These are phyloP conservation scores for Monosporascus sp. DNA, from an alignment of 2,329 filamentous ascomycete species.

Conservation along the genomic window DNA sequence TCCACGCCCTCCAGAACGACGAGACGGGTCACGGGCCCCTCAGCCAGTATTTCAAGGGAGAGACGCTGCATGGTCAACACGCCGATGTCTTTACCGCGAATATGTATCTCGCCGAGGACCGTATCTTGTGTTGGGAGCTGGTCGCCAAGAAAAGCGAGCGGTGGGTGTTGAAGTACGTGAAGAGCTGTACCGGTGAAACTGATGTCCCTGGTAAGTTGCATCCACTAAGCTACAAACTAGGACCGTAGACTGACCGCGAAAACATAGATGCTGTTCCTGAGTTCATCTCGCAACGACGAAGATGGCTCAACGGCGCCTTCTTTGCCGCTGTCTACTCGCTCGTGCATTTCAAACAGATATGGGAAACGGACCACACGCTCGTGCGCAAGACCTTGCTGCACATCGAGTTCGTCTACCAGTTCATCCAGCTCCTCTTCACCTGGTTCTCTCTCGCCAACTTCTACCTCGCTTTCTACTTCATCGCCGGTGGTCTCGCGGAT, in stretches of 20 bases:
- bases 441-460: constrained; percentile 99
- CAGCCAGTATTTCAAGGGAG: constrained; percentile 94
- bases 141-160: constrained; percentile 91
- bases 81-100: constrained; percentile 98
- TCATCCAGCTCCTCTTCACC: constrained; percentile 87
- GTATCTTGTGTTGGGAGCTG: constrained; percentile 92
- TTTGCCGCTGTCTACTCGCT: constrained; percentile 97
- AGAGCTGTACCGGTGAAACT: constrained; percentile 92
- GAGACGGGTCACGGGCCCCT: constrained; percentile 88
- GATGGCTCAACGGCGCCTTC: constrained; percentile 98
- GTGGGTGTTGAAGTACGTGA: constrained; percentile 98
- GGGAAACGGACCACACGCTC: constrained; percentile 86
- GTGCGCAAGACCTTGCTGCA: constrained; percentile 86
- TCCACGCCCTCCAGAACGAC: constrained; percentile 91
- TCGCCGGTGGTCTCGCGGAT: constrained; percentile 84
- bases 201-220: constrained; percentile 79
- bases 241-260: constrained; percentile 22
- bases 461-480: constrained; percentile 98
- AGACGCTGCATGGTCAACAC: constrained; percentile 83
- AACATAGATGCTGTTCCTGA: constrained; percentile 77
- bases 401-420: constrained; percentile 93
- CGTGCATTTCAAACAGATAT: constrained; percentile 90
- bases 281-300: constrained; percentile 91
- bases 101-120: constrained; percentile 98
- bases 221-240: not conserved